Evolutionary conservation across 352 stramenopile genomes (phyloP).

Genomic region (Globisporangium lucens): DNA sequence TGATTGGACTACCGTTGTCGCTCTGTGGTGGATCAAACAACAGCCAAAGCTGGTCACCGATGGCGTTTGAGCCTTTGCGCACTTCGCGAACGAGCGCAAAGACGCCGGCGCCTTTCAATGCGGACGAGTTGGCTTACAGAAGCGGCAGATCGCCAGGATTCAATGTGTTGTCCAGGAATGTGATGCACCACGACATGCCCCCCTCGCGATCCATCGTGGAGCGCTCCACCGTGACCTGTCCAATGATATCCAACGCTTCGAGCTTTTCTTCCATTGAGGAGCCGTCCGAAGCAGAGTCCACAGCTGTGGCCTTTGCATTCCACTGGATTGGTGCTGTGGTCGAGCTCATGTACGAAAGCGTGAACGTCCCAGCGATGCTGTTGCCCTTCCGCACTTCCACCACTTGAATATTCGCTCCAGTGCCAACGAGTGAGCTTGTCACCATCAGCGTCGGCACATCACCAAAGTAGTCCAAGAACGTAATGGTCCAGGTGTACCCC

Average conservation of each 20-base stretch:
- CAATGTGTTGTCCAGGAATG: slow-evolving; percentile 68
- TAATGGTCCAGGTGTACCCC: slow-evolving; percentile 75
- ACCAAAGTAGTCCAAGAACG: slow-evolving; percentile 69
- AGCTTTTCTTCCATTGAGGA: slow-evolving; percentile 75
- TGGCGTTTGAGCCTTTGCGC: slow-evolving; percentile 62
- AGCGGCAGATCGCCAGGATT: slow-evolving; percentile 62
- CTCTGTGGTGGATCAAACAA: slow-evolving; percentile 64
- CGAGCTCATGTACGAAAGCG: slow-evolving; percentile 41
- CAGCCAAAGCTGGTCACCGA: slow-evolving; percentile 70
- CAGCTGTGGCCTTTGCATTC: slow-evolving; percentile 38
- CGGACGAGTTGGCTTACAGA: slow-evolving; percentile 29
- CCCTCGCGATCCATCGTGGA: slow-evolving; percentile 45
- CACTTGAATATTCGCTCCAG: slow-evolving; percentile 52
- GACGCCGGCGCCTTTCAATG: slow-evolving; percentile 38
- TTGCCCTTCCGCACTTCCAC: slow-evolving; percentile 73
- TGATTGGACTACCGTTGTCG: slow-evolving; percentile 66
- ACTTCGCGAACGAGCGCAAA: slow-evolving; percentile 51
- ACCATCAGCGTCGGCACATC: slow-evolving; percentile 54
- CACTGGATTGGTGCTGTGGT: slow-evolving; percentile 41
- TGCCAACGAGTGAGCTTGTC: slow-evolving; percentile 65
- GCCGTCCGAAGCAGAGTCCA: slow-evolving; percentile 39
- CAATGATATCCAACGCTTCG: slow-evolving; percentile 51
- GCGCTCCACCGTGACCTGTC: slow-evolving; percentile 38
- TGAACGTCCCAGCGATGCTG: slow-evolving; percentile 57
- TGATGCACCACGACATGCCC: slow-evolving; percentile 64